Conservation (phyloP, 768 basidiomycete species). For the Phylloporus sp. region DNA sequence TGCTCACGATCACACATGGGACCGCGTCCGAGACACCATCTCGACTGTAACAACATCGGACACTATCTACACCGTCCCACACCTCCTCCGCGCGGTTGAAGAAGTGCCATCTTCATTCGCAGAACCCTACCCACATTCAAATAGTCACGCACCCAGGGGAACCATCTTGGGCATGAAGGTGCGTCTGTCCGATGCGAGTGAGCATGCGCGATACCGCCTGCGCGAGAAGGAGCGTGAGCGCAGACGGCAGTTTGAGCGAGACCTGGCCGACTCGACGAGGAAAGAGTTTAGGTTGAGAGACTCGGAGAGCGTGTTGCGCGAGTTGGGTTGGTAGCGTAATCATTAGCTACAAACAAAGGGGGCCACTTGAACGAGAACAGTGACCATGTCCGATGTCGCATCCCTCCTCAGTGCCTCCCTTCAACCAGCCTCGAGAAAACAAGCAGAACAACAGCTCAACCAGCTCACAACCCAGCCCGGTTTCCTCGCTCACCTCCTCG, state of each 20-base stretch:
- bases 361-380: not conserved
- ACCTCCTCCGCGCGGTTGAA: conserved; percentile 1
- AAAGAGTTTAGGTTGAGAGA: conserved; percentile 15
- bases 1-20: not conserved
- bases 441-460: conserved; percentile 76
- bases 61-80: conserved; percentile 2
- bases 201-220: conserved; percentile 17
- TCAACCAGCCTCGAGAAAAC: conserved; percentile 63
- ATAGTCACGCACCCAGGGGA: conserved; percentile 5
- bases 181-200: conserved; percentile 24
- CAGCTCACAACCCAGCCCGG: conserved; percentile 66
- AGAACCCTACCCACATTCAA: no score
- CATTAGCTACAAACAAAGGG: conserved; percentile 12
- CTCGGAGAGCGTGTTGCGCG: conserved; percentile 18
- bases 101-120: conserved; percentile 5
- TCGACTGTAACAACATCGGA: conserved; percentile 21
- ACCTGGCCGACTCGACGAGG: not conserved
- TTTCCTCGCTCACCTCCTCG: conserved; percentile 76
- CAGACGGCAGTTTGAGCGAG: not conserved
- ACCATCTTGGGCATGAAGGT: conserved; percentile 15
- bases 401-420: conserved; percentile 70
- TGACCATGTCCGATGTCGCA: conserved; percentile 61
- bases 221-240: conserved; percentile 23
- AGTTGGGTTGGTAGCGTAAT: conserved; percentile 17
- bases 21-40: conserved; percentile 14